Evolutionary conservation across 164 flowering plant species (phyloP).

Genomic region (Kingdonia uniflora): DNA sequence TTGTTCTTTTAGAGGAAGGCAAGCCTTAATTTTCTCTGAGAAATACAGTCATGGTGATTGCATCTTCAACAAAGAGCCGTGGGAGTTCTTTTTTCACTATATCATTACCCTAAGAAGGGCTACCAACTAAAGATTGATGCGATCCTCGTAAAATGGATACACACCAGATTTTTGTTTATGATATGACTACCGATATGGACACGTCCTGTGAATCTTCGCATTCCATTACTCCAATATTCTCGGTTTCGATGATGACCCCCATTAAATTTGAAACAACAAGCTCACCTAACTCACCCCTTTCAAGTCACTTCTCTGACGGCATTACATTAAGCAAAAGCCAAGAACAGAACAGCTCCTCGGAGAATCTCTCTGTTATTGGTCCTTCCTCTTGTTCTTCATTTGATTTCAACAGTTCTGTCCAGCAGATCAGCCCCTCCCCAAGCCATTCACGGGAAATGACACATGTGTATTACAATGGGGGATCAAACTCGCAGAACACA

Average conservation of each 20-base stretch:
- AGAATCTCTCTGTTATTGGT: slow-evolving; percentile 35
- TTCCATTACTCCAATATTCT: slow-evolving; percentile 23
- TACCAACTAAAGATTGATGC: slow-evolving; percentile 9
- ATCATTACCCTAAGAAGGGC: not conserved
- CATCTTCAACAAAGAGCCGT: not conserved
- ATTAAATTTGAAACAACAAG: slow-evolving; percentile 35
- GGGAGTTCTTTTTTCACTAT: not conserved
- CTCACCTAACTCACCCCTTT: slow-evolving; percentile 60
- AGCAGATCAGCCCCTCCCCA: slow-evolving; percentile 21
- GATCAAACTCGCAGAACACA: slow-evolving; percentile 16
- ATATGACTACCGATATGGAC: slow-evolving; percentile 26
- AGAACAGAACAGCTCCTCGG: slow-evolving; percentile 54
- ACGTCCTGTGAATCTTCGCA: slow-evolving; percentile 28
- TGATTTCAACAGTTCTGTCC: slow-evolving; percentile 29
- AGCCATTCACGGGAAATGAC: slow-evolving; percentile 11
- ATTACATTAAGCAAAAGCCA: slow-evolving; percentile 39
- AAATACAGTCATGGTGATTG: not conserved
- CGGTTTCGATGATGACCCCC: slow-evolving; percentile 28
- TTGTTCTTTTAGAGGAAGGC: not conserved
- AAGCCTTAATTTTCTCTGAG: not conserved
- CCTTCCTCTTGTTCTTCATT: slow-evolving; percentile 44
- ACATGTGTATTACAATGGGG: slow-evolving; percentile 12
- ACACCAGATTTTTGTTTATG: slow-evolving; percentile 30
- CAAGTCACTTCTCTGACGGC: slow-evolving; percentile 35
- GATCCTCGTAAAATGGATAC: slow-evolving; percentile 36